Evolutionary conservation across 208 protist species (phyloP).

Genomic region (Novymonas esmeraldas): DNA sequence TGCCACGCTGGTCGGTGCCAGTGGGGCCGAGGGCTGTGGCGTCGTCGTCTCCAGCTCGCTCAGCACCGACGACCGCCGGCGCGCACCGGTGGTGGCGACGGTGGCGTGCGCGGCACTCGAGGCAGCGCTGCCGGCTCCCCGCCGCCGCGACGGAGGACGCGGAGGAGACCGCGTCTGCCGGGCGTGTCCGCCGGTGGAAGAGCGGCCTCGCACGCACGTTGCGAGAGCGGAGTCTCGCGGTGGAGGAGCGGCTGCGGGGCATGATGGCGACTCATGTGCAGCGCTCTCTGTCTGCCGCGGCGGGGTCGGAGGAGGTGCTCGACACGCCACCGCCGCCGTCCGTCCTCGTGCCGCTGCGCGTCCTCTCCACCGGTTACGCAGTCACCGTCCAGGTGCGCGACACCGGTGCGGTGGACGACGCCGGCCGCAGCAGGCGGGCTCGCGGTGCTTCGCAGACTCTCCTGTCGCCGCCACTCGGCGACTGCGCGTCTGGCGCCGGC

Average conservation of each 20-base stretch:
- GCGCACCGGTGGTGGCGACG: not conserved
- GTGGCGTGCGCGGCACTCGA: not conserved
- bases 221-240: not conserved
- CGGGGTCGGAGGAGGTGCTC: not conserved
- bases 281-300: not conserved
- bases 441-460: not conserved
- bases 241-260: not conserved
- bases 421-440: not conserved
- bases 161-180: not conserved
- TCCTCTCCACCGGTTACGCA: constrained; percentile 20
- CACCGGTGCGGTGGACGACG: not conserved
- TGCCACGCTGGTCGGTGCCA: no score
- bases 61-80: no score
- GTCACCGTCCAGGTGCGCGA: constrained; percentile 7
- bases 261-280: constrained; percentile 3
- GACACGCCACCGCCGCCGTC: not conserved
- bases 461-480: not conserved
- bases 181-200: constrained; percentile 7
- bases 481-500: not conserved
- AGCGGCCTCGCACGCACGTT: constrained; percentile 1
- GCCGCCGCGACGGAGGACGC: not conserved
- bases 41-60: no score
- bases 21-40: no score
- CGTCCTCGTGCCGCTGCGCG: constrained; percentile 1
- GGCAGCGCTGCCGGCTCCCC: not conserved